Conservation (phyloP, 2,329 filamentous ascomycete genomes). For the Scytalidium lignicola region DNA sequence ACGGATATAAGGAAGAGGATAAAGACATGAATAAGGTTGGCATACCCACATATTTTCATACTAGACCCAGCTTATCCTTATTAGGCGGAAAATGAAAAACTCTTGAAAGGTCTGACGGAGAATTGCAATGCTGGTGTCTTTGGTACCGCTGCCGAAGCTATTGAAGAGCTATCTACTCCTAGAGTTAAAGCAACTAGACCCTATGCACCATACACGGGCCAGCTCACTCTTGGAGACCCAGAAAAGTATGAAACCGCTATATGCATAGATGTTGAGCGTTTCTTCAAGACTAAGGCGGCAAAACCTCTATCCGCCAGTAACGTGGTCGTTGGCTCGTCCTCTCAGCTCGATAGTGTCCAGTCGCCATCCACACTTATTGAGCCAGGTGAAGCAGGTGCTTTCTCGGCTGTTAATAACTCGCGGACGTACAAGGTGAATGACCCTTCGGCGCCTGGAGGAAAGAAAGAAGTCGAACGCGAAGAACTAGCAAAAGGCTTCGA, state of each 20-base stretch:
- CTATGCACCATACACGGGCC: constrained; percentile 73
- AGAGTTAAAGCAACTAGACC: constrained; percentile 71
- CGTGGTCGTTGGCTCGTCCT: constrained; percentile 52
- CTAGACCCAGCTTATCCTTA: constrained; percentile 13
- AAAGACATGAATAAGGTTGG: constrained; percentile 66
- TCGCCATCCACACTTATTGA: constrained; percentile 44
- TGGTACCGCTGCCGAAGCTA: constrained; percentile 82
- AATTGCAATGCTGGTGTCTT: constrained; percentile 64
- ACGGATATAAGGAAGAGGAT: constrained; percentile 85
- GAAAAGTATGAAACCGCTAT: constrained; percentile 69
- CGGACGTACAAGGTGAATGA: constrained; percentile 79
- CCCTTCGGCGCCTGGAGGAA: constrained; percentile 67
- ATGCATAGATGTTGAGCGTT: constrained; percentile 82
- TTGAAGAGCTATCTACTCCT: constrained; percentile 73
- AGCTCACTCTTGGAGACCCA: constrained; percentile 73
- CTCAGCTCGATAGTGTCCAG: constrained; percentile 35
- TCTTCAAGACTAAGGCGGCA: constrained; percentile 78
- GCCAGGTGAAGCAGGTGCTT: constrained; percentile 37
- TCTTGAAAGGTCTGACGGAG: constrained; percentile 60
- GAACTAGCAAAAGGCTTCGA: constrained; percentile 88
- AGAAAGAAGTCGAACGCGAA: constrained; percentile 75
- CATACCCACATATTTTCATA: not conserved
- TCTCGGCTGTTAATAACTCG: constrained; percentile 70
- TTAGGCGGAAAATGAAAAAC: constrained; percentile 65
- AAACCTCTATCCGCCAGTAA: constrained; percentile 70